phyloP scores from a whole-genome alignment of 2,329 filamentous ascomycete genomes.

The Fusarium sp. region DNA sequence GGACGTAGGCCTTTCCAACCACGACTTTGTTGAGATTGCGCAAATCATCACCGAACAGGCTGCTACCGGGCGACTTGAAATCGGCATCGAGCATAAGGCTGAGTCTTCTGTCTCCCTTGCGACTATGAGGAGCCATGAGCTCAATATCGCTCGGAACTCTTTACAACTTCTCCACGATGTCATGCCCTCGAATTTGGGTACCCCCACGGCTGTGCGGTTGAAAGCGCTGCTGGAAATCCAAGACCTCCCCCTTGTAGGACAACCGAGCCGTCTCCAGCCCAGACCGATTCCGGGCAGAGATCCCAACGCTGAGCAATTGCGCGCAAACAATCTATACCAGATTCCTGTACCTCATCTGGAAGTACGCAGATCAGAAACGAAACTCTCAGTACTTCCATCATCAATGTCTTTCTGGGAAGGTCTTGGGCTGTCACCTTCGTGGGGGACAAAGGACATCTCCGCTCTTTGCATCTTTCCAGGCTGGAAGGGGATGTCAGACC shows the following conservation, averaged over 20 bases:
- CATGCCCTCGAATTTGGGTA: conserved; percentile 56
- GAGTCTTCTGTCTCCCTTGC: conserved; percentile 36
- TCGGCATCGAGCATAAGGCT: conserved; percentile 40
- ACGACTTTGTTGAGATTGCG: conserved; percentile 72
- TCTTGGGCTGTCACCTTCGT: conserved; percentile 76
- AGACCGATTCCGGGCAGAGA: conserved; percentile 56
- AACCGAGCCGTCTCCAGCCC: conserved; percentile 61
- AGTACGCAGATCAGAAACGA: conserved; percentile 73
- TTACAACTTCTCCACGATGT: conserved; percentile 57
- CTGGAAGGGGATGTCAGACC: conserved; percentile 68
- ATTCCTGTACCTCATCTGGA: conserved; percentile 77
- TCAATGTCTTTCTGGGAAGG: conserved; percentile 85
- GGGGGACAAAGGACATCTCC: conserved; percentile 75
- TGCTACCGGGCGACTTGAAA: conserved; percentile 59
- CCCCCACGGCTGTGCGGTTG: conserved; percentile 49
- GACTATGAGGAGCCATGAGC: conserved; percentile 51
- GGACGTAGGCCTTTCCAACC: conserved; percentile 59
- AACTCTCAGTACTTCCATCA: conserved; percentile 77
- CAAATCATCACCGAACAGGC: conserved; percentile 79
- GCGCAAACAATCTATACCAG: conserved; percentile 64
- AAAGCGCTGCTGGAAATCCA: conserved; percentile 65
- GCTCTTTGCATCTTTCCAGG: conserved; percentile 77
- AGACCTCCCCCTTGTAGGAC: conserved; percentile 64
- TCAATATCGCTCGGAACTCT: conserved; percentile 58
- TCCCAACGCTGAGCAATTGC: conserved; percentile 55